phyloP scores from a whole-genome alignment of 805 yeast species.

The Suhomyces vadensis region DNA sequence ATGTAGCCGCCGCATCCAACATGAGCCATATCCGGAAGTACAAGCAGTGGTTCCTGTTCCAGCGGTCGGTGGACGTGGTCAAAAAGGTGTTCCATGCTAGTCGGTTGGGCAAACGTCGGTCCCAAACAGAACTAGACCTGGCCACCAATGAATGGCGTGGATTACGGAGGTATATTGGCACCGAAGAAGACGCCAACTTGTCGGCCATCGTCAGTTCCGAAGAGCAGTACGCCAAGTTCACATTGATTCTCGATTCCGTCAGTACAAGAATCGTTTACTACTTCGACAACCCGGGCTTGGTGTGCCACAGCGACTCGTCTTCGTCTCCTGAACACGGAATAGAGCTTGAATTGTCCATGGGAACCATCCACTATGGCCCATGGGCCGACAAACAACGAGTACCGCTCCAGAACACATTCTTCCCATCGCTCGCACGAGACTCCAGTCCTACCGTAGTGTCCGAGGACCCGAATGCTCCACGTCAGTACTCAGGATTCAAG shows the following conservation, averaged over 20 bases:
- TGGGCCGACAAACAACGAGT: slow-evolving; percentile 90
- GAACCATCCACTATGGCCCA: slow-evolving; percentile 84
- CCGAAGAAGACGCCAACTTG: slow-evolving; percentile 29
- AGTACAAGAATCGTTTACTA: slow-evolving; percentile 56
- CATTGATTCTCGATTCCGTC: slow-evolving; percentile 66
- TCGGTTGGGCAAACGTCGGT: slow-evolving; percentile 4
- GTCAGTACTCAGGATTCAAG: slow-evolving; percentile 60
- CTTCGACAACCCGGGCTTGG: slow-evolving; percentile 69
- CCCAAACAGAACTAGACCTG: slow-evolving; percentile 6
- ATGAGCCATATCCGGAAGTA: slow-evolving; percentile 17
- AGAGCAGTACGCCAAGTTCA: slow-evolving; percentile 81
- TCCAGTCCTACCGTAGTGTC: slow-evolving; percentile 35
- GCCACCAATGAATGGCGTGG: slow-evolving; percentile 66
- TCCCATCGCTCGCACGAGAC: slow-evolving; percentile 68
- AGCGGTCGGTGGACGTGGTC: slow-evolving; percentile 10
- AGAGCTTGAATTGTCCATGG: slow-evolving; percentile 56
- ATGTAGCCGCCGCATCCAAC: background rate
- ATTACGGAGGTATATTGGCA: slow-evolving; percentile 62
- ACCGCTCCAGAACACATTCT: slow-evolving; percentile 61
- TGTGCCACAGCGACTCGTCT: slow-evolving; percentile 8
- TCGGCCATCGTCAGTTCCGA: slow-evolving; percentile 37
- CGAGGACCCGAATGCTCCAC: slow-evolving; percentile 44
- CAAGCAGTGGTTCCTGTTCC: slow-evolving; percentile 25
- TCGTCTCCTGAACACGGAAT: slow-evolving; percentile 48
- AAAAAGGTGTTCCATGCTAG: slow-evolving; percentile 5